Base-by-base conservation (phyloP, 495 filamentous ascomycete species). In the Chaetomidium leptoderma region DNA sequence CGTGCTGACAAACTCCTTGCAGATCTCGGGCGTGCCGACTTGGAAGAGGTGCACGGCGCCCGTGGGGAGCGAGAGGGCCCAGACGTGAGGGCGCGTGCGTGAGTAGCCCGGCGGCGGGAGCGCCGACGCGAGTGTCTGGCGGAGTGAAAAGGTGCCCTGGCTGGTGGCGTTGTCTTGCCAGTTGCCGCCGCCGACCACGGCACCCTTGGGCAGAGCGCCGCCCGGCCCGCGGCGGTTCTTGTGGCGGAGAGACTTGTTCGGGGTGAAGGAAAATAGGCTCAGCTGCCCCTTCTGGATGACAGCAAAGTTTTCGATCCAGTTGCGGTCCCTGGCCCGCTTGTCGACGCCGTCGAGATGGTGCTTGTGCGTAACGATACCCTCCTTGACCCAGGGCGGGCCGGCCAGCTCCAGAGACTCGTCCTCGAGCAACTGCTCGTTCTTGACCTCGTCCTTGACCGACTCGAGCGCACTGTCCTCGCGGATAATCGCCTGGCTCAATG, bases 1-100 rank as follows among this genome's bases (percentile, higher is more conserved):
- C 0, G 90, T 95, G 33, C 83, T 85, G 49, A 97, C 91, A 58
- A 96, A 99, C 64, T 99, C 93, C 49, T 86, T 86, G 44, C 92
- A 87, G 63, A 99, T 97, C 66, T 97, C 95, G 2, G 89, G 84
- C 0, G 93, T 99, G 42, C 95, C 93, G 58, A 91, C 95, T 69
- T 97, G 91, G 80, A 99, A 99, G 26, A 97, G 81, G 70, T 99
- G 95, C 14, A 97, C 90, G 3, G 92, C 93, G 21, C 93, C 93
- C 10, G 85, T 92, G 4, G 95, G 92, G 39, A 97, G 75, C 52
- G 87, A 91, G n/a, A 99, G 74, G 3, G 92, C 92, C 91, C 91
- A 99, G 0, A 99, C 95, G 70, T 97, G 84, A 21, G 90, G 91
- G 32, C 92, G 82, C 23, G 85, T 80, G 57, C 93, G 93, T 30